Evolutionary conservation across 2,329 filamentous ascomycete species (phyloP).

Genomic region (Alternaria triticina): DNA sequence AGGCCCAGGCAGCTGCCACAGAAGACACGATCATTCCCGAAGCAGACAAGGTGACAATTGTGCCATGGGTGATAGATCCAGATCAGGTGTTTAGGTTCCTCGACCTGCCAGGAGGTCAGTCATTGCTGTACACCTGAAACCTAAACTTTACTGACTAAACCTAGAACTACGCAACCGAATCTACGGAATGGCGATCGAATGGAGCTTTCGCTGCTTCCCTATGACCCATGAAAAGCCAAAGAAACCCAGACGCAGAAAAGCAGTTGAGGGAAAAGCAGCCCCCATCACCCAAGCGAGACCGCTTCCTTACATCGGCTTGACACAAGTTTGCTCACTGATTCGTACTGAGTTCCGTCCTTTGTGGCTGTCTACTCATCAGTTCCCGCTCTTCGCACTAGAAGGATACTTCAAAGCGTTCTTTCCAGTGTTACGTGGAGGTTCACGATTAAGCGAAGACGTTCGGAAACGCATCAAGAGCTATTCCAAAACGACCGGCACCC

Average conservation of each 20-base stretch:
- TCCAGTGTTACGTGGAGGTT: constrained; percentile 1
- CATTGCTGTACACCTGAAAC: background rate
- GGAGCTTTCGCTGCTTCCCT: constrained; percentile 21
- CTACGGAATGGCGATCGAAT: constrained; percentile 24
- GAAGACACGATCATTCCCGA: background rate
- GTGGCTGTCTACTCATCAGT: constrained; percentile 30
- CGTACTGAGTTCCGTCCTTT: constrained; percentile 34
- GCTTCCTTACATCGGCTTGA: constrained; percentile 28
- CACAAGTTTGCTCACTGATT: constrained; percentile 28
- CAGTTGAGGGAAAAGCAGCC: background rate
- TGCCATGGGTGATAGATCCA: background rate
- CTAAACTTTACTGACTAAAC: background rate
- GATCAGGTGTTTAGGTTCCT: constrained; percentile 26
- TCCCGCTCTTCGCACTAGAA: constrained; percentile 22
- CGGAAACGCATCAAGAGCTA: constrained; percentile 8
- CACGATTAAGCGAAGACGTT: background rate
- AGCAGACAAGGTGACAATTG: background rate
- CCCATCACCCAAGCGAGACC: background rate
- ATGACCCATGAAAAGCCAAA: constrained; percentile 8
- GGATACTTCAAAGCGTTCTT: constrained; percentile 32
- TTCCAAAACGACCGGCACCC: constrained; percentile 5
- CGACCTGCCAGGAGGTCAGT: constrained; percentile 31
- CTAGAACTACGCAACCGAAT: constrained; percentile 36
- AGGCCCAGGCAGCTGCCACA: background rate
- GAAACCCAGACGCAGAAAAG: background rate